phyloP scores from a whole-genome alignment of 2,329 filamentous ascomycete species.

The Colletotrichum camelliae region DNA sequence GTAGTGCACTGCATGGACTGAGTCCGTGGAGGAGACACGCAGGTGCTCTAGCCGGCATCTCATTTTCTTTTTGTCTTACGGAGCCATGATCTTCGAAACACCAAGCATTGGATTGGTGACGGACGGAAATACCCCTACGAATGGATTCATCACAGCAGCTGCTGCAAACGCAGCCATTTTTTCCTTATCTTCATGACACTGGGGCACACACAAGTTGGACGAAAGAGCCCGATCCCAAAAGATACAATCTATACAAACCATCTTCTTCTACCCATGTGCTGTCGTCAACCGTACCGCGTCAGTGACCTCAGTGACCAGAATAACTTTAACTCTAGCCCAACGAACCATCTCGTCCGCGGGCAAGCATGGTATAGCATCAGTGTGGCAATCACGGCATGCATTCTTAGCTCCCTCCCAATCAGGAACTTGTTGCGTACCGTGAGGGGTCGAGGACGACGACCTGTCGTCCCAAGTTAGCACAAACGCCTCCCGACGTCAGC shows the following conservation, averaged over 20 bases:
- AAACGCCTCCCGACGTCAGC: not conserved
- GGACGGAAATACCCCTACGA: constrained; percentile 15
- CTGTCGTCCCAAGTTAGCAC: not conserved
- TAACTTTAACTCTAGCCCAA: not conserved
- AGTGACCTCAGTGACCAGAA: not conserved
- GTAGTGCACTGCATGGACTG: not conserved
- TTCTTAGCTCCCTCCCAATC: not conserved
- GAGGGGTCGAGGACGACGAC: not conserved
- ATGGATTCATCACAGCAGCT: not conserved
- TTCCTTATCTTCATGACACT: not conserved
- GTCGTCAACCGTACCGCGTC: not conserved
- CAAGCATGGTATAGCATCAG: not conserved
- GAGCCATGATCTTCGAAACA: not conserved
- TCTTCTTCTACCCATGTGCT: not conserved
- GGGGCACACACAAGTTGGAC: not conserved
- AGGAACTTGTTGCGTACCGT: not conserved
- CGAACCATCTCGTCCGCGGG: not conserved
- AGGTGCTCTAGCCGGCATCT: not conserved
- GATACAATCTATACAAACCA: not conserved
- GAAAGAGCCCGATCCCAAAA: not conserved
- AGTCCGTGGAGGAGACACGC: not conserved
- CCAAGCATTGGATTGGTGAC: constrained; percentile 3
- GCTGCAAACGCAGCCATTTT: not conserved
- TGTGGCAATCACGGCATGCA: not conserved
- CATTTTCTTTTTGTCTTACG: not conserved